Evolutionary conservation across 768 basidiomycete species (phyloP), one percentile per base, ranked within the genome.

Genomic region (Rhodosporidiobolus odoratus): DNA sequence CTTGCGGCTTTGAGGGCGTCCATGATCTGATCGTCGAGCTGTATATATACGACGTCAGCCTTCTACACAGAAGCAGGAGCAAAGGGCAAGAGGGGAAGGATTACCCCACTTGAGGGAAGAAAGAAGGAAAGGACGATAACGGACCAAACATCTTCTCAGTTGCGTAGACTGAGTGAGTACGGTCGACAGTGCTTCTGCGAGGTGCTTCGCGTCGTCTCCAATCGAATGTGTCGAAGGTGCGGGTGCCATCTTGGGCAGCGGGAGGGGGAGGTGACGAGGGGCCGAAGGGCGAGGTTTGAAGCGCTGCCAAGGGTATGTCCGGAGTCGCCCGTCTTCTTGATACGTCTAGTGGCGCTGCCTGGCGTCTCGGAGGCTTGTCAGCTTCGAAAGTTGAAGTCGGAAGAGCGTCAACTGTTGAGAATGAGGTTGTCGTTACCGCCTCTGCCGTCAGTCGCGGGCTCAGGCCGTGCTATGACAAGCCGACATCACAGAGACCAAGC

Each of bases 251-350:
- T 9, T 50, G 21, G 81, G 87, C 92, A 79, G 93, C 95, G 82
- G 85, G 92, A 78, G 96, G 96, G 78, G 93, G n/a, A 96, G 82
- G 96, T 91, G 93, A 93, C 94, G 83, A 95, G 96, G 76, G 93
- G 95, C 81, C 84, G 94, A 76, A 93, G 45, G 27, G 30, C 41
- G 38, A 35, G 17, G 32, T 4, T 23, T 12, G 12, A 23, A 25
- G 63, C 27, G 8, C 30, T 8, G n/a, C 38, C 35, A 2, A 3
- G 54, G 25, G 41, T 30, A 10, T 15, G 43, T 2, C 19, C 17
- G 43, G 19, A 15, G 23, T n/a, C n/a, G n/a, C n/a, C n/a, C n/a
- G n/a, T n/a, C n/a, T n/a, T n/a, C n/a, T n/a, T n/a, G n/a, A n/a
- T n/a, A n/a, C n/a, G n/a, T n/a, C n/a, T n/a, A n/a, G n/a, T n/a